A percentile compares a stretch with the other conserved stretches of the same genome.
phyloP scores from a whole-genome alignment of 176 grass and related monocot species.

The Paspalum vaginatum region DNA sequence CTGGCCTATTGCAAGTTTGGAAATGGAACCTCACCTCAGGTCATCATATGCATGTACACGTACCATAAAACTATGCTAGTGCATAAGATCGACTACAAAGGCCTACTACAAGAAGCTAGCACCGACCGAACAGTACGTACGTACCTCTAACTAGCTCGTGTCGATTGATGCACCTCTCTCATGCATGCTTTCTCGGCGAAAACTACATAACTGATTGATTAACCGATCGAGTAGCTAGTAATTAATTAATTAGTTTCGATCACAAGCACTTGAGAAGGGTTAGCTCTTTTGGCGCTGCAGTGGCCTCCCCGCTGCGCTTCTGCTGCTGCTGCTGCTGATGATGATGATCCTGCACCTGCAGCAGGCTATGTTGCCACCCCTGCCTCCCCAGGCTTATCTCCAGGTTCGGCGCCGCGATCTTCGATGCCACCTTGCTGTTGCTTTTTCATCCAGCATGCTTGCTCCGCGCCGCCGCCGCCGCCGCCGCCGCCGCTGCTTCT shows the following conservation, averaged over 20 bases:
- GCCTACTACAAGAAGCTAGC: background rate
- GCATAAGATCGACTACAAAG: background rate
- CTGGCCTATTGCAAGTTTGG: no score
- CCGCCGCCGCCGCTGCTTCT: constrained; percentile 27
- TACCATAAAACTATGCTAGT: background rate
- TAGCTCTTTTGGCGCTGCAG: constrained; percentile 56
- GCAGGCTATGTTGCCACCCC: constrained; percentile 62
- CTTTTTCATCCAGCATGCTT: constrained; percentile 22
- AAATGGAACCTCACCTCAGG: background rate
- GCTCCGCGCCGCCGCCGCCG: constrained; percentile 6
- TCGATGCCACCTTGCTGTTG: constrained; percentile 40
- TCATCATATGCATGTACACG: background rate
- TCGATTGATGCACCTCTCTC: background rate
- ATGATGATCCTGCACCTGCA: constrained; percentile 12
- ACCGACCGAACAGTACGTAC: background rate
- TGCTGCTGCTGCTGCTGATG: constrained; percentile 7
- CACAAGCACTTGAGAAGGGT: constrained; percentile 68
- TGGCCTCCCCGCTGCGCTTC: constrained; percentile 37
- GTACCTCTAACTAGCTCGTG: background rate
- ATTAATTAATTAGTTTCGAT: constrained; percentile 14
- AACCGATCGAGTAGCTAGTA: background rate
- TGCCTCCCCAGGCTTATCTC: constrained; percentile 89
- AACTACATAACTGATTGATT: background rate
- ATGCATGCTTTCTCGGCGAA: background rate
- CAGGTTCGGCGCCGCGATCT: constrained; percentile 53